phyloP scores from a whole-genome alignment of 2,329 filamentous ascomycete genomes.

The Xylariaceae sp. region DNA sequence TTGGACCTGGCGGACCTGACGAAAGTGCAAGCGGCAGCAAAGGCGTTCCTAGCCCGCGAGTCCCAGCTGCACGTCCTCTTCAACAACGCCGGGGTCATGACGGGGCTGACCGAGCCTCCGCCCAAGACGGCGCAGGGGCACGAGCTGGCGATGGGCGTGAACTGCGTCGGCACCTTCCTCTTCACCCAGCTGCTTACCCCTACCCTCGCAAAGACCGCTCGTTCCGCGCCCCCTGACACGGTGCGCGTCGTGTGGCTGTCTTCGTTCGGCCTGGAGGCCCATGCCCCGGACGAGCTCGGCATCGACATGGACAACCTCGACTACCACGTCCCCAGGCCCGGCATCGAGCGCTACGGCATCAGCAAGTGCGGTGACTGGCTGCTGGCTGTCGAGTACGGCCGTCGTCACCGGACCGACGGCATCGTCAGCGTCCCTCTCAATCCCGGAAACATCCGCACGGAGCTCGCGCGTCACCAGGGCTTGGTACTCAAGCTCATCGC shows the following conservation, averaged over 20 bases:
- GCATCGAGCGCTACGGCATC: conserved; percentile 11
- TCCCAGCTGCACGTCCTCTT: conserved; percentile 3
- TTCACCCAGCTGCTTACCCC: conserved; percentile 7
- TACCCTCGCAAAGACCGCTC: background rate
- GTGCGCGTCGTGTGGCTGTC: conserved; percentile 8
- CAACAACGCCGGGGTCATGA: conserved; percentile 8
- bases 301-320: conserved; percentile 2
- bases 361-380: conserved; percentile 20
- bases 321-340: background rate
- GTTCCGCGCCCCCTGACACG: background rate
- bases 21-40: conserved; percentile 1
- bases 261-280: conserved; percentile 2
- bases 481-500: conserved; percentile 3
- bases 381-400: conserved; percentile 20
- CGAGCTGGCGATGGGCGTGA: conserved; percentile 4
- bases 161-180: conserved; percentile 6
- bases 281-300: conserved; percentile 2
- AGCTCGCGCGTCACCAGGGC: conserved; percentile 17
- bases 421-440: conserved; percentile 21
- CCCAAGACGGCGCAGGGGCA: conserved; percentile 5
- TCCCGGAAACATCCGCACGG: conserved; percentile 24
- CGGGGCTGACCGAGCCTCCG: background rate
- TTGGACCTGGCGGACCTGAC: conserved; percentile 3
- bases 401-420: conserved; percentile 17
- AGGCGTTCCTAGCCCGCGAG: conserved; percentile 1